phyloP scores from a whole-genome alignment of 1,284 basidiomycete species.

The Apiotrichum gracile region DNA sequence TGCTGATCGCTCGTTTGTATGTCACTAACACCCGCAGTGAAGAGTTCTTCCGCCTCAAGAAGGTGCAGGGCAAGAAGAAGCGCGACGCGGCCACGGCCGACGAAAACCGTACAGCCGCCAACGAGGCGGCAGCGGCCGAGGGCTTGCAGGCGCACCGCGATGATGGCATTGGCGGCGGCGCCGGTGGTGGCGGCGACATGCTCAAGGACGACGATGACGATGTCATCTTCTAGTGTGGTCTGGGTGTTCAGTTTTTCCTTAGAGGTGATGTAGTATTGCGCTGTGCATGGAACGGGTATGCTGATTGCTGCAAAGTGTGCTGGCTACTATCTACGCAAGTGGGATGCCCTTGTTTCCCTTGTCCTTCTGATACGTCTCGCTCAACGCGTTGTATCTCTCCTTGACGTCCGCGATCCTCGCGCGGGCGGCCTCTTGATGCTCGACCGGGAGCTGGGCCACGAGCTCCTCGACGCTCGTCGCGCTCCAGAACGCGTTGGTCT shows the following conservation, averaged over 20 bases:
- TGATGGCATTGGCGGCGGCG: conserved; percentile 44
- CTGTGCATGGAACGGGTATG: too few relatives aligned
- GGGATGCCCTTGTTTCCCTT: conserved; percentile 26
- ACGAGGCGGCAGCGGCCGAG: conserved; percentile 28
- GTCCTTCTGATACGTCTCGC: conserved; percentile 20
- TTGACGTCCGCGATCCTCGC: conserved; percentile 15
- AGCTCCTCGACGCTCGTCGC: conserved; percentile 19
- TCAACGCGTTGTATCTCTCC: conserved; percentile 15
- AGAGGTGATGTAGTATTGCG: neutral
- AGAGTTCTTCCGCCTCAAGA: conserved; percentile 94
- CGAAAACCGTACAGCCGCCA: conserved; percentile 23
- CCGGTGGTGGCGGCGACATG: conserved; percentile 54
- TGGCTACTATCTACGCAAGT: too few relatives aligned
- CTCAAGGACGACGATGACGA: conserved; percentile 81
- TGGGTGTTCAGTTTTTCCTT: neutral
- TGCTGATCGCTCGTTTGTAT: neutral
- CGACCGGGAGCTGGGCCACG: conserved; percentile 10
- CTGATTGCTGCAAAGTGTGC: too few relatives aligned
- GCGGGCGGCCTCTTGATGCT: conserved; percentile 4
- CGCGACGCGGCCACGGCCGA: conserved; percentile 53
- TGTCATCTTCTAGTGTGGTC: conserved; percentile 66
- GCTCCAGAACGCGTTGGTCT: conserved; percentile 25
- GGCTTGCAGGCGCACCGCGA: conserved; percentile 45
- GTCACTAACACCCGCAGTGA: conserved; percentile 49
- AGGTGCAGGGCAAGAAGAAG: conserved; percentile 97